Evolutionary conservation across 495 filamentous ascomycete genomes (phyloP).

Genomic region (Evansstolkia leycettana): DNA sequence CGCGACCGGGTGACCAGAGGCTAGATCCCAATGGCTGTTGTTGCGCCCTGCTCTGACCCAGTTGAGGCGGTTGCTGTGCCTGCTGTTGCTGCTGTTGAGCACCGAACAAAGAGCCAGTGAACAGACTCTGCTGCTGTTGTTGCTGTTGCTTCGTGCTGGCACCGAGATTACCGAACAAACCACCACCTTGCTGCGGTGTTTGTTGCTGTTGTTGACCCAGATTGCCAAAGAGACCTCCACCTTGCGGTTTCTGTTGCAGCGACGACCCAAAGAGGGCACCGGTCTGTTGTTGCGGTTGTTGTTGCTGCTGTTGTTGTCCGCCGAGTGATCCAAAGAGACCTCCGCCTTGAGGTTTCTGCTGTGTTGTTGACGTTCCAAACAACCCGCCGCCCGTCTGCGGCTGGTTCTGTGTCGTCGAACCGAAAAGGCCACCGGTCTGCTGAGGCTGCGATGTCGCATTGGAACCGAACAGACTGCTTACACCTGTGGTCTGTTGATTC

Average conservation of each 20-base stretch:
- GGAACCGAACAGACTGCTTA: slow-evolving; percentile 1
- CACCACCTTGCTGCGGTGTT: slow-evolving; percentile 12
- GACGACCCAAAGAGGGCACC: slow-evolving; percentile 23
- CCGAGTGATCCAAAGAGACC: slow-evolving; percentile 12
- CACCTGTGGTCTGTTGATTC: slow-evolving; percentile 8
- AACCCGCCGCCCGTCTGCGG: slow-evolving; percentile 19
- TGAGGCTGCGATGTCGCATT: slow-evolving; percentile 8
- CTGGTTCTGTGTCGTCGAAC: slow-evolving; percentile 11
- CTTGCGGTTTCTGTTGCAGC: slow-evolving; percentile 21
- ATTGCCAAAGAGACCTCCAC: slow-evolving; percentile 15
- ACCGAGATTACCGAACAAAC: slow-evolving; percentile 13
- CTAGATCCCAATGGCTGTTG: slow-evolving; percentile 27
- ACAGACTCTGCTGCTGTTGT: slow-evolving; percentile 19
- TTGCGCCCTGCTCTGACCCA: slow-evolving; percentile 19
- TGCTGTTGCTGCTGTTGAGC: slow-evolving; percentile 25
- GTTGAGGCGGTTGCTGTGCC: slow-evolving; percentile 23
- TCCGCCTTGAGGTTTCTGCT: slow-evolving; percentile 6
- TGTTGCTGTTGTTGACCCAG: slow-evolving; percentile 13
- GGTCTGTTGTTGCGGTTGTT: slow-evolving; percentile 11
- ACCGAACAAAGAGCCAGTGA: slow-evolving; percentile 16
- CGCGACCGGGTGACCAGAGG: slow-evolving; percentile 36
- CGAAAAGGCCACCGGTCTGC: slow-evolving; percentile 22
- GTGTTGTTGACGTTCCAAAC: slow-evolving; percentile 19
- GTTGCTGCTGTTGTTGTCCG: slow-evolving; percentile 9
- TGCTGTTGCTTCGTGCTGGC: slow-evolving; percentile 17